Percentiles rank a stretch among this genome's conserved stretches.
These are phyloP conservation scores for Aspergillus nidulans DNA, from an alignment of 495 filamentous ascomycete genomes.

Conservation along the genomic window DNA sequence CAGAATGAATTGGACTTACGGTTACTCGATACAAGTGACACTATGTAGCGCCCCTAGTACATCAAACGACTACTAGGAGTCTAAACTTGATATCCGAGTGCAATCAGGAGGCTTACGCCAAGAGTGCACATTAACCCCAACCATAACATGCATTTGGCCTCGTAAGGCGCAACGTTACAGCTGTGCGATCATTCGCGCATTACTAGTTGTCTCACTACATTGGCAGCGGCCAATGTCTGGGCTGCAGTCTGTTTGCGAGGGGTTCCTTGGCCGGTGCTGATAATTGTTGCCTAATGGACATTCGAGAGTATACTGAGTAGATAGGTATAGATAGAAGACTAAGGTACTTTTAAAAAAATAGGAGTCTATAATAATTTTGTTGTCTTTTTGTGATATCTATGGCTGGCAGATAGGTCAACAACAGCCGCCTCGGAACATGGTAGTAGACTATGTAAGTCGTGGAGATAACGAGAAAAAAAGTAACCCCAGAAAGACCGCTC, in stretches of 20 bases:
- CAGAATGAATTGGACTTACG: no score
- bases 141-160: neutral
- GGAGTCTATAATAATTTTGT: neutral
- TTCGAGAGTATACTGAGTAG: no score
- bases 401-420: no score
- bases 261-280: neutral
- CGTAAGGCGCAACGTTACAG: neutral
- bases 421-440: neutral
- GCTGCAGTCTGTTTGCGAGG: neutral
- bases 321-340: no score
- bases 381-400: neutral
- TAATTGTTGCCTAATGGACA: neutral
- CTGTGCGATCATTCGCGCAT: neutral
- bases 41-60: no score
- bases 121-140: neutral
- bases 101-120: neutral
- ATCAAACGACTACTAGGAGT: no score
- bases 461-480: neutral
- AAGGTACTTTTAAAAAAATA: no score
- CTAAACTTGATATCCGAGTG: no score
- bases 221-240: neutral
- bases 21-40: no score
- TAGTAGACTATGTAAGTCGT: neutral
- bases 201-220: neutral
- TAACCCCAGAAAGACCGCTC: neutral